Evolutionary conservation across 2,329 filamentous ascomycete species (phyloP).

Genomic region (Xenosphaeropsis pyriputrescens): DNA sequence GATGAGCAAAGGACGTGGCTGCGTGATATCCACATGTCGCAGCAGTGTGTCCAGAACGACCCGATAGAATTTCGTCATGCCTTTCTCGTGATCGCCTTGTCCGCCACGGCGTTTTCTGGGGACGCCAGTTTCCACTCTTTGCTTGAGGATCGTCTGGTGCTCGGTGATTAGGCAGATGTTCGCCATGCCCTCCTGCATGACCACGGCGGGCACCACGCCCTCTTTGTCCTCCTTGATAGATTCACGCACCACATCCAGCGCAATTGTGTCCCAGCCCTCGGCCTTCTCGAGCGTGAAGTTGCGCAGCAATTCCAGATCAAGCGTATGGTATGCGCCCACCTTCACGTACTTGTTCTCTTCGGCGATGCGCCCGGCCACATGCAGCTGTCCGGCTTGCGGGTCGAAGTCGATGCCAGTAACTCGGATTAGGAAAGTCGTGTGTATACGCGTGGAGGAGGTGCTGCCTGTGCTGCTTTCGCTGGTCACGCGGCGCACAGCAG

Average conservation of each 20-base stretch:
- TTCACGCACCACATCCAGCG: conserved; percentile 62
- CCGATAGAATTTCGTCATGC: conserved; percentile 64
- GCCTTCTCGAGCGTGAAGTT: conserved; percentile 82
- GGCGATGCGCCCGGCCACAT: conserved; percentile 50
- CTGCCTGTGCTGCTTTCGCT: conserved; percentile 41
- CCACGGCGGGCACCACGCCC: conserved; percentile 74
- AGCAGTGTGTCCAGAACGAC: conserved; percentile 62
- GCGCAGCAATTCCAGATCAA: conserved; percentile 75
- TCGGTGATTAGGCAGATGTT: conserved; percentile 76
- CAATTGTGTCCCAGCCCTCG: conserved; percentile 81
- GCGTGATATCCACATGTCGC: conserved; percentile 61
- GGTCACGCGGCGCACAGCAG: conserved; percentile 51
- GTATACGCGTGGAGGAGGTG: conserved; percentile 46
- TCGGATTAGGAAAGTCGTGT: conserved; percentile 47
- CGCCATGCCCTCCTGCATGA: conserved; percentile 81
- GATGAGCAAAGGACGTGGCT: conserved; percentile 60
- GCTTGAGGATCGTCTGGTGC: conserved; percentile 62
- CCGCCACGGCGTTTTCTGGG: conserved; percentile 51
- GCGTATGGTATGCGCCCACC: conserved; percentile 52
- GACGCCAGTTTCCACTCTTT: conserved; percentile 50
- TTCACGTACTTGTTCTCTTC: conserved; percentile 54
- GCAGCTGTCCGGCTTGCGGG: conserved; percentile 49
- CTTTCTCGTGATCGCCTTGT: conserved; percentile 50
- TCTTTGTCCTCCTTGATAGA: conserved; percentile 65
- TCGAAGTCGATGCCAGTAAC: conserved; percentile 58